Evolutionary conservation across 495 filamentous ascomycete genomes (phyloP).

Genomic region (Eremomyces bilateralis): DNA sequence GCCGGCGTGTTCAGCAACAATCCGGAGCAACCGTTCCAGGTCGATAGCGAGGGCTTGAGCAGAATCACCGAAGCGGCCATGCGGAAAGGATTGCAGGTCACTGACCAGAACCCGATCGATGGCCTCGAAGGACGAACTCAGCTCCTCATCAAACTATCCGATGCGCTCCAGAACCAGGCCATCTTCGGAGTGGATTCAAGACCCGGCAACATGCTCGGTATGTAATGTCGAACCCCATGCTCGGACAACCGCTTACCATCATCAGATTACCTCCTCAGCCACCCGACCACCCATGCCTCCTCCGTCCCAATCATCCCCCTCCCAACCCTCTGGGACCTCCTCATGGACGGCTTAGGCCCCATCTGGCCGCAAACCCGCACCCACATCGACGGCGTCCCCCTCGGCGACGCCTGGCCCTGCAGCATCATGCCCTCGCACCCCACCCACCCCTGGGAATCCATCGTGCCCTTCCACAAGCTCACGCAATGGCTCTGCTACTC

Average conservation of each 20-base stretch:
- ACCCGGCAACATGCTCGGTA: slow-evolving; percentile 91
- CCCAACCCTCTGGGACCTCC: slow-evolving; percentile 74
- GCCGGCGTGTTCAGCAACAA: slow-evolving; percentile 79
- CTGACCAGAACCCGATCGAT: slow-evolving; percentile 57
- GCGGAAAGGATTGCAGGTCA: slow-evolving; percentile 65
- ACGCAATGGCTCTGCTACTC: slow-evolving; percentile 85
- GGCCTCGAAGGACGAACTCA: slow-evolving; percentile 74
- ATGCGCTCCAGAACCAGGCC: slow-evolving; percentile 59
- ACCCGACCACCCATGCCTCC: slow-evolving; percentile 68
- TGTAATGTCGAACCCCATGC: slow-evolving; percentile 9
- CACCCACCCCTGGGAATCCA: slow-evolving; percentile 68
- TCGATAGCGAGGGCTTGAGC: slow-evolving; percentile 64
- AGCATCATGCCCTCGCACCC: slow-evolving; percentile 60
- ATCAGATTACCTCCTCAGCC: slow-evolving; percentile 76
- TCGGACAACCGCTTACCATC: slow-evolving; percentile 1
- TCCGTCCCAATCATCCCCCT: slow-evolving; percentile 72
- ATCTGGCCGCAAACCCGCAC: slow-evolving; percentile 88
- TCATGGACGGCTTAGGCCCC: slow-evolving; percentile 67
- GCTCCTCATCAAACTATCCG: slow-evolving; percentile 51
- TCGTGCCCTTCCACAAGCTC: slow-evolving; percentile 85
- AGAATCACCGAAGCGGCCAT: slow-evolving; percentile 52
- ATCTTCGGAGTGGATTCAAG: slow-evolving; percentile 70
- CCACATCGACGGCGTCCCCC: slow-evolving; percentile 64
- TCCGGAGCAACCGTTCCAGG: slow-evolving; percentile 58
- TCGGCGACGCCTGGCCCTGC: slow-evolving; percentile 92